Conservation (phyloP, 176 grass and related monocot species). For the Rhipidocladum racemiflorum region DNA sequence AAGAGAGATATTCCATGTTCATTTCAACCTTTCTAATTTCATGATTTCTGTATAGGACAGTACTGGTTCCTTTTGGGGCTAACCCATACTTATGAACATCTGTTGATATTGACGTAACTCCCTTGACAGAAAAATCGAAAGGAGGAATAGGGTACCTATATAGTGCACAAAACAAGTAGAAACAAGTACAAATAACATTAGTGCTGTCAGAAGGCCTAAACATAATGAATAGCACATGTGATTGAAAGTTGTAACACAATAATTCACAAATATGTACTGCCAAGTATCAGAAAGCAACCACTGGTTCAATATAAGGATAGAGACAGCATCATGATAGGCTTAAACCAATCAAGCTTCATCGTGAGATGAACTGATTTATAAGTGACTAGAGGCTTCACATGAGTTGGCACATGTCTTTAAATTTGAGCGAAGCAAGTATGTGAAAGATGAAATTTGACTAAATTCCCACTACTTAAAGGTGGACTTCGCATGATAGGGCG, state of each 20-base stretch:
- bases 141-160: slow-evolving; percentile 78
- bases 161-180: slow-evolving; percentile 20
- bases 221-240: neutral
- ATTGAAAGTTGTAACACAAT: neutral
- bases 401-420: neutral
- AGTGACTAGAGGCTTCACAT: neutral
- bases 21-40: slow-evolving; percentile 87
- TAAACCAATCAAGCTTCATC: neutral
- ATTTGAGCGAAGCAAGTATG: too few species aligned
- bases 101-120: slow-evolving; percentile 90
- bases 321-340: neutral
- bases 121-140: slow-evolving; percentile 97
- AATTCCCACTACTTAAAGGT: too few species aligned
- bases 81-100: slow-evolving; percentile 99
- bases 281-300: neutral
- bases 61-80: slow-evolving; percentile 90
- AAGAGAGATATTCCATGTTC: neutral
- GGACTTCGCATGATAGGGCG: too few species aligned
- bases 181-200: slow-evolving; percentile 22
- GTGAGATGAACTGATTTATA: neutral
- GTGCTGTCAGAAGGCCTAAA: neutral
- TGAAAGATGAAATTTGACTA: too few species aligned
- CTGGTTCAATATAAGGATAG: neutral
- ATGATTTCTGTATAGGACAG: slow-evolving; percentile 95
- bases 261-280: neutral